Base-by-base conservation (phyloP, 495 filamentous ascomycete genomes). In the Aspergillus baeticus region DNA sequence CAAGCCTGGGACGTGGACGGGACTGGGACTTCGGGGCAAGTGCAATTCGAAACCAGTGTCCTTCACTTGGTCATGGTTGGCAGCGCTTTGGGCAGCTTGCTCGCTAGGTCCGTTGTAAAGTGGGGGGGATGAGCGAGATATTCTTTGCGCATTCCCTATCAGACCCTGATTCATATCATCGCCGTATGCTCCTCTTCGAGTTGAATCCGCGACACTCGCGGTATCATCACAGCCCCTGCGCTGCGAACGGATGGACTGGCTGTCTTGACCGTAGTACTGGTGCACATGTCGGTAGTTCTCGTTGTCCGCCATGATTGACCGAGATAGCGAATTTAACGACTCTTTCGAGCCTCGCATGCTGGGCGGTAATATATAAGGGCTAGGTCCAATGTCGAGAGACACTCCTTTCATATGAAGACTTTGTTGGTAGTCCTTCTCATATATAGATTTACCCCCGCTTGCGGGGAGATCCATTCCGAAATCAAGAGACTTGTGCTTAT, bases 401-500 rank as follows among this genome's bases (percentile, higher is more conserved):
- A 97, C 73, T 46, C 93, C 91, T 39, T 85, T 80, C 22, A 77
- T 67, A 53, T 84, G 84, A 45, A 69, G 68, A 44, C 41, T 63
- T 58, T 54, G 62, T 43, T 17, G 6, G 10, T 76, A 61, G 6
- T 48, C 48, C 43, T 83, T 78, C 60, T 82, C 81, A 55, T 67
- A 77, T 57, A 77, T 79, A 52, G 80, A 77, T 38, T 53, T 64
- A 10, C 63, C 58, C 57, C 69, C 59, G 22, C 60, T 60, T 13
- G 58, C 51, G 18, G 65, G 57, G 10, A 82, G 67, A 44, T 77
- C 89, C 69, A 96, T 71, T 26, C 94, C 94, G 68, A 98, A 98
- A 69, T 98, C 94, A 65, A 98, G 81, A 2, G 91, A 96, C 65
- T 87, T 95, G 69, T 95, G 89, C 61, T 90, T 88, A 67, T 97